Conservation (phyloP, 2,329 filamentous ascomycete genomes). For the Aspergillus sergii region DNA sequence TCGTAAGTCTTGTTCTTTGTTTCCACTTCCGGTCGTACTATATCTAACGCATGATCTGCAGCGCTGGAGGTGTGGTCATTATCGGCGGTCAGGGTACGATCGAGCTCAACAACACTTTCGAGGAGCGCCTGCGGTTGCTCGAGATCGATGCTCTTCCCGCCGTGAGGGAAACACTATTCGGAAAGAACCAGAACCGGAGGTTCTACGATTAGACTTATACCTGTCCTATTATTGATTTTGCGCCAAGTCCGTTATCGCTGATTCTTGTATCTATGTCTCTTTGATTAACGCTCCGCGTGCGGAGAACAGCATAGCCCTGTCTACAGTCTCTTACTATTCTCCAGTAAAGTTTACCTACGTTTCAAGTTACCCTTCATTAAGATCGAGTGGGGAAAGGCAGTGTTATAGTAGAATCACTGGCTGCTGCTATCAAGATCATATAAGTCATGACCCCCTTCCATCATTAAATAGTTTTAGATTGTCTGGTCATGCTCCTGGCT, state of each 20-base stretch:
- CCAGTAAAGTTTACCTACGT: neutral
- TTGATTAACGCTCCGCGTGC: conserved; percentile 8
- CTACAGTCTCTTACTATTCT: conserved; percentile 13
- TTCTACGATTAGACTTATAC: conserved; percentile 75
- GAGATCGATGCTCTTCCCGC: conserved; percentile 82
- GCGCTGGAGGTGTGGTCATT: conserved; percentile 80
- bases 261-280: conserved; percentile 21
- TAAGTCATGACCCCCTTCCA: neutral
- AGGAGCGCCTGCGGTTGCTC: conserved; percentile 82
- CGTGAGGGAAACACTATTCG: conserved; percentile 84
- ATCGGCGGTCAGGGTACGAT: conserved; percentile 88
- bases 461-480: neutral
- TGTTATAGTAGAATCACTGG: too few relatives aligned
- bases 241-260: conserved; percentile 9
- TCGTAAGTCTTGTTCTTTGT: conserved; percentile 63
- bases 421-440: neutral
- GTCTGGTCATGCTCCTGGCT: neutral
- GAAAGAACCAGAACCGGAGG: conserved; percentile 91
- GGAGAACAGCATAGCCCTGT: conserved; percentile 22
- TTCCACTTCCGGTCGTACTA: conserved; percentile 12
- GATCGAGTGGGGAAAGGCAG: neutral
- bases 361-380: neutral
- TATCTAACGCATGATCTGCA: conserved; percentile 41
- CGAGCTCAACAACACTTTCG: conserved; percentile 97
- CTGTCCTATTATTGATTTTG: conserved; percentile 13